These are phyloP conservation scores for Volvox carteri DNA, from an alignment of 163 green algal species.

Conservation along the genomic window DNA sequence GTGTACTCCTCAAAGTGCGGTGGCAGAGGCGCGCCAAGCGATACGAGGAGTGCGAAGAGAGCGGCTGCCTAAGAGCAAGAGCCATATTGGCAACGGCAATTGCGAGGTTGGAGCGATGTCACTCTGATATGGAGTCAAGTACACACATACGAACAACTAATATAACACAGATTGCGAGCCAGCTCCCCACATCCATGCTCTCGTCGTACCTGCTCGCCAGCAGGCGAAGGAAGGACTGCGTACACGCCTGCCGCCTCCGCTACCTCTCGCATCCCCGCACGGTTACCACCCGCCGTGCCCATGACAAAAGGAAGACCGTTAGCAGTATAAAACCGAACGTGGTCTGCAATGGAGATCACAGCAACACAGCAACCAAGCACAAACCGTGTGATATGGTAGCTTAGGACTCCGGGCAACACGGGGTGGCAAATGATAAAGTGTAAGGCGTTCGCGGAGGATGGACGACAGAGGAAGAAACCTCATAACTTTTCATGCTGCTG, in stretches of 20 bases:
- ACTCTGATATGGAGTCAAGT: too few relatives aligned
- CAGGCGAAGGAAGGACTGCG: conserved; percentile 95
- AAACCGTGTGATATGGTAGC: too few relatives aligned
- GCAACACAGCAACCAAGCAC: too few relatives aligned
- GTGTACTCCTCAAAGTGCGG: conserved; percentile 2
- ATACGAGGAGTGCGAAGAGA: conserved; percentile 24
- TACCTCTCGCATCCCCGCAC: conserved; percentile 79
- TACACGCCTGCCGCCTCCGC: conserved; percentile 79
- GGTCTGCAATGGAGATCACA: conserved; percentile 74
- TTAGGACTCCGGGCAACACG: too few relatives aligned
- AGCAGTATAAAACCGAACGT: conserved; percentile 84
- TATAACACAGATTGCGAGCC: too few relatives aligned
- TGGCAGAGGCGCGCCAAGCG: conserved; percentile 30
- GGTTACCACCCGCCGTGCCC: conserved; percentile 95
- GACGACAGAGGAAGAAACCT: too few relatives aligned
- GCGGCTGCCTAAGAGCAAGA: conserved; percentile 41
- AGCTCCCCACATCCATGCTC: too few relatives aligned
- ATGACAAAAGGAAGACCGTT: conserved; percentile 95
- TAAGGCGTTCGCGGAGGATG: too few relatives aligned
- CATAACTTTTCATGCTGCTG: too few relatives aligned
- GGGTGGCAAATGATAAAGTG: too few relatives aligned
- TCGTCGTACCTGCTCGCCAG: conserved; percentile 96
- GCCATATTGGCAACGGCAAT: neutral
- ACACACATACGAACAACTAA: too few relatives aligned
- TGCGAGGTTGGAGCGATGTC: too few relatives aligned